Evolutionary conservation across 202 grass and related monocot species (phyloP).

Genomic region (Digitaria exilis): DNA sequence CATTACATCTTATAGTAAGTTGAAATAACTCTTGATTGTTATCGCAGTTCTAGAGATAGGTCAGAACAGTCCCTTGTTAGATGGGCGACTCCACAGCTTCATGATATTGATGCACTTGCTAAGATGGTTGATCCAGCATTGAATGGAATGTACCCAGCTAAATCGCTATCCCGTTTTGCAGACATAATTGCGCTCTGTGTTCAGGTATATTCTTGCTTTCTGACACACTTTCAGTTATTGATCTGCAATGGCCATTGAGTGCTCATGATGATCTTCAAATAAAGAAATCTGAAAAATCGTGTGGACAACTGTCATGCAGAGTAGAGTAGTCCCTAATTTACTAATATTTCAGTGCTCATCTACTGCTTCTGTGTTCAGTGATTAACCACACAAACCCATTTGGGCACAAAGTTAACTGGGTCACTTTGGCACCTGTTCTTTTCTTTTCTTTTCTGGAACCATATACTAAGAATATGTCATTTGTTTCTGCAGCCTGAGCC

Average conservation of each 20-base stretch:
- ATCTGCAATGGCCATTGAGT: slow-evolving; percentile 14
- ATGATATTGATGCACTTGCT: slow-evolving; percentile 93
- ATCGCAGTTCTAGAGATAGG: slow-evolving; percentile 84
- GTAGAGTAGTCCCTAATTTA: not conserved
- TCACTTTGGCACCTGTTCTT: not conserved
- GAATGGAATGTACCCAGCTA: slow-evolving; percentile 98
- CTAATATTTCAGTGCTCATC: slow-evolving; percentile 2
- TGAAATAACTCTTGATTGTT: slow-evolving; percentile 23
- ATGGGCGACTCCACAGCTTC: slow-evolving; percentile 98
- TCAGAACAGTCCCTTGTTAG: slow-evolving; percentile 94
- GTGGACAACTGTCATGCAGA: not conserved
- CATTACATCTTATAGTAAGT: not conserved
- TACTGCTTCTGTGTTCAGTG: not conserved
- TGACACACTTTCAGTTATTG: not conserved
- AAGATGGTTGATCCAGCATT: slow-evolving; percentile 97
- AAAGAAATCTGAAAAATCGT: not conserved
- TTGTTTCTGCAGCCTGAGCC: slow-evolving; percentile 72
- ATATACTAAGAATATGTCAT: slow-evolving; percentile 11
- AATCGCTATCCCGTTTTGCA: slow-evolving; percentile 93
- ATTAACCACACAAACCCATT: slow-evolving; percentile 16
- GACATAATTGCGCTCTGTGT: slow-evolving; percentile 96
- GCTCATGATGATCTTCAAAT: slow-evolving; percentile 4
- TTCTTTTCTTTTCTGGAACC: not conserved
- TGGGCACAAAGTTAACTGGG: not conserved
- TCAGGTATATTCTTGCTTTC: slow-evolving; percentile 66